Conservation (phyloP, 257 asterid genomes). For the Solanum tacnaense region DNA sequence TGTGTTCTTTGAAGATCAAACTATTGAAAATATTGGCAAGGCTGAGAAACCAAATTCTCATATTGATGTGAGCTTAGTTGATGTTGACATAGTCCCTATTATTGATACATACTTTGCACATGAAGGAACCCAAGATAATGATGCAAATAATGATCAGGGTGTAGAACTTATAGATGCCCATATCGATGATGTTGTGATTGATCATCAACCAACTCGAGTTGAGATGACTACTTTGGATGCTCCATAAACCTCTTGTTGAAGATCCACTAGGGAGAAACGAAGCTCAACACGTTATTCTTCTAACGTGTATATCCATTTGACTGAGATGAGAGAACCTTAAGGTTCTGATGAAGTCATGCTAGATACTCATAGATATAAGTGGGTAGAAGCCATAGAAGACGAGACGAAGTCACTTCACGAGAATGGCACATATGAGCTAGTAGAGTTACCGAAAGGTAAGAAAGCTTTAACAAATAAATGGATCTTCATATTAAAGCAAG, state of each 20-base stretch:
- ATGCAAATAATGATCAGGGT: no score
- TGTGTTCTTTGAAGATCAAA: neutral
- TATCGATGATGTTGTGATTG: neutral
- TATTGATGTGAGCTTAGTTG: neutral
- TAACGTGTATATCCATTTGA: no score
- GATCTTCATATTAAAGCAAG: no score
- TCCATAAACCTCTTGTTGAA: neutral
- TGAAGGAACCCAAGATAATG: neutral
- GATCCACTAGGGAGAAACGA: neutral
- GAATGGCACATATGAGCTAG: no score
- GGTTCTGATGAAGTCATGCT: no score
- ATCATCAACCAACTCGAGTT: neutral
- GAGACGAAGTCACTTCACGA: no score
- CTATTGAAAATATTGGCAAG: neutral
- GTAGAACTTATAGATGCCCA: neutral
- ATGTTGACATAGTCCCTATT: neutral
- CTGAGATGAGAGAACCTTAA: no score
- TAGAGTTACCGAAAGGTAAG: no score
- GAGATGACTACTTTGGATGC: neutral
- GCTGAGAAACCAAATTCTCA: neutral
- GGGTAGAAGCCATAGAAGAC: no score
- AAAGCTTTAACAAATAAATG: no score
- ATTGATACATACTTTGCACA: neutral
- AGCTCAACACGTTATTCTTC: no score
- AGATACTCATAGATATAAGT: no score